phyloP scores from a whole-genome alignment of 129 eudicot genomes.

The Kitagawia praeruptora region DNA sequence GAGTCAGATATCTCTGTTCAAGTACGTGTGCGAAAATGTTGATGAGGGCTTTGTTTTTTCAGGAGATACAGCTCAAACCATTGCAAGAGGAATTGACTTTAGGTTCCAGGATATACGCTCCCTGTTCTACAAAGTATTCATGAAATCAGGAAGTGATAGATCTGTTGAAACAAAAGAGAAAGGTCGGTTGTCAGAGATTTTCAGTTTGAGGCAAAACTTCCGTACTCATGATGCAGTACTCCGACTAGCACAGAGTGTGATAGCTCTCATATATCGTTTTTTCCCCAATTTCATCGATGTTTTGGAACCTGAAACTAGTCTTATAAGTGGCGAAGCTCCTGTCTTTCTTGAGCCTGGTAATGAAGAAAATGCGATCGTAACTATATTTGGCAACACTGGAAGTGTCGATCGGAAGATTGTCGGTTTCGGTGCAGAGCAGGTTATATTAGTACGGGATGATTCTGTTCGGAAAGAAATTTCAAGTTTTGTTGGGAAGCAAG shows the following conservation, averaged over 20 bases:
- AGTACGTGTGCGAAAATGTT: constrained; percentile 57
- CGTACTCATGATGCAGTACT: constrained; percentile 69
- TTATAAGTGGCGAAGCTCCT: constrained; percentile 55
- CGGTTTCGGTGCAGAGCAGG: constrained; percentile 92
- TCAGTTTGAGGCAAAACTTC: constrained; percentile 48
- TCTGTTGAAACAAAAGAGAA: constrained; percentile 25
- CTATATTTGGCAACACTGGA: constrained; percentile 43
- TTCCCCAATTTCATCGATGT: constrained; percentile 55
- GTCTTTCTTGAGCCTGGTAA: constrained; percentile 45
- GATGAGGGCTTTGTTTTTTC: constrained; percentile 70
- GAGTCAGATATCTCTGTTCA: constrained; percentile 66
- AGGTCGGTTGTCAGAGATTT: constrained; percentile 42
- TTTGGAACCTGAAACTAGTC: constrained; percentile 58
- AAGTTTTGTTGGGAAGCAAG: constrained; percentile 47
- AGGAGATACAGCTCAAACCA: constrained; percentile 84
- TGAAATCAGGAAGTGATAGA: constrained; percentile 19
- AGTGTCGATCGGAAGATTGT: constrained; percentile 32
- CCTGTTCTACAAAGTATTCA: constrained; percentile 50
- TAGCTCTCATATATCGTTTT: constrained; percentile 44
- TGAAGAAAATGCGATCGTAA: constrained; percentile 35
- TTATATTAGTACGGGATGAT: constrained; percentile 77
- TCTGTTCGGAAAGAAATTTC: constrained; percentile 36
- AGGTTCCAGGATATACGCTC: constrained; percentile 63
- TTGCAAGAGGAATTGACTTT: constrained; percentile 77
- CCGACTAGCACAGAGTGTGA: constrained; percentile 65